Conservation (phyloP, 2,329 filamentous ascomycete genomes). For the Colletotrichum cordylinicola region DNA sequence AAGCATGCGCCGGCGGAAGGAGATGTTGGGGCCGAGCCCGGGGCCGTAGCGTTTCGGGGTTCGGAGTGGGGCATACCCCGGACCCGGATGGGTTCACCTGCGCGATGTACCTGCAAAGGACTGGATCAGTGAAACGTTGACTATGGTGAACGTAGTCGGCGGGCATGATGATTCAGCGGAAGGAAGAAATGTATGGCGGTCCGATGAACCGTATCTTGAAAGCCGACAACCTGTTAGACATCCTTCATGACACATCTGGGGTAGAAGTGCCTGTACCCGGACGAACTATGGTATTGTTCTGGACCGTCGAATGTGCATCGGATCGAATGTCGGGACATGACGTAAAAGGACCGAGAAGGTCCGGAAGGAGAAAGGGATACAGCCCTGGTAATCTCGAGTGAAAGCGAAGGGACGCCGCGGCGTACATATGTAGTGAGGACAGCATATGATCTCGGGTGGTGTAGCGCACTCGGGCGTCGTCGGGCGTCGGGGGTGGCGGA, state of each 20-base stretch:
- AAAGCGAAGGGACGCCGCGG: not conserved
- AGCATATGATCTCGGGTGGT: not conserved
- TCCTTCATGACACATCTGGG: not conserved
- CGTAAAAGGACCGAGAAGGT: not conserved
- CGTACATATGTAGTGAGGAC: not conserved
- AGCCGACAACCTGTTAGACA: not conserved
- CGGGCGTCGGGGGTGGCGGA: not conserved
- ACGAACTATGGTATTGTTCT: not conserved
- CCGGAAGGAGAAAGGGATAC: not conserved
- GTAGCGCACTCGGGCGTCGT: not conserved
- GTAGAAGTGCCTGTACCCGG: not conserved
- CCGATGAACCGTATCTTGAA: not conserved
- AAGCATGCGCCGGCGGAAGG: not conserved
- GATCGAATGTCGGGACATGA: not conserved
- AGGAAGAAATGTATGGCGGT: not conserved
- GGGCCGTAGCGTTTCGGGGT: not conserved
- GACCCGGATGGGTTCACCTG: not conserved
- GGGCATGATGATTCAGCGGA: not conserved
- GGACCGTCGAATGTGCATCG: not conserved
- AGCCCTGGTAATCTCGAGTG: not conserved
- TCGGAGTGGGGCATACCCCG: not conserved
- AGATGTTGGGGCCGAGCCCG: not conserved
- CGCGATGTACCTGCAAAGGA: rapidly evolving
- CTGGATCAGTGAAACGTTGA: not conserved
- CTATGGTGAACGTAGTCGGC: not conserved